Base-by-base conservation (phyloP, 306 rosid species). In the Trichosanthes cucumerina region DNA sequence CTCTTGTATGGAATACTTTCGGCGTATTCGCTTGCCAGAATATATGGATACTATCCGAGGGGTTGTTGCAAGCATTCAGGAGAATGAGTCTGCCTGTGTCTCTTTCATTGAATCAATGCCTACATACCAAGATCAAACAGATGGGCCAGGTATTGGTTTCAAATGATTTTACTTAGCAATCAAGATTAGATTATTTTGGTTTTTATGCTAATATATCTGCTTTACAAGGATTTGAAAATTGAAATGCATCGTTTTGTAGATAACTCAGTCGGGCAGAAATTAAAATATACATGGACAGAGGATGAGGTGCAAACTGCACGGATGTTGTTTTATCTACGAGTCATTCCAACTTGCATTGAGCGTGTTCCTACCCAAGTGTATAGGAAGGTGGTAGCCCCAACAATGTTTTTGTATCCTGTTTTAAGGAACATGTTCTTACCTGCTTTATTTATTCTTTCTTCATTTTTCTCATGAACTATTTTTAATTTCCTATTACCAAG, bases 251-350 rank as follows among this genome's bases (percentile, higher is more conserved):
- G 1, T 8, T 81, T 83, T 81, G 26, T 83, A 89, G 91, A 84
- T 44, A 28, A 80, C 78, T 73, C 62, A 57, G 47, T 36, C 33
- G 84, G 78, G 60, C 82, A 69, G 80, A 91, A 85, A 84, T 63
- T 84, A 80, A 79, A 84, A 66, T 94, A 92, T 84, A 36, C 82
- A 14, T 94, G 98, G 98, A 85, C 86, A 59, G 83, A 77, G 82
- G 97, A 92, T 79, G 91, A 89, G 85, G 98, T 94, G 77, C 98
- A 92, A 82, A 94, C 97, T 66, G 91, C 97, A 33, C 95, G 92
- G 4, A 66, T 92, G 82, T 84, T 94, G 83, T 92, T 92, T 87
- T 90, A 84, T 83, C 79, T 92, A 38, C 92, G 98, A 79, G 92
- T 94, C 76, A 85, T 90, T 82, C 93, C 97, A 79, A 92, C 97